Conservation (phyloP, 495 filamentous ascomycete genomes). For the Friedmanniomyces simplex region DNA sequence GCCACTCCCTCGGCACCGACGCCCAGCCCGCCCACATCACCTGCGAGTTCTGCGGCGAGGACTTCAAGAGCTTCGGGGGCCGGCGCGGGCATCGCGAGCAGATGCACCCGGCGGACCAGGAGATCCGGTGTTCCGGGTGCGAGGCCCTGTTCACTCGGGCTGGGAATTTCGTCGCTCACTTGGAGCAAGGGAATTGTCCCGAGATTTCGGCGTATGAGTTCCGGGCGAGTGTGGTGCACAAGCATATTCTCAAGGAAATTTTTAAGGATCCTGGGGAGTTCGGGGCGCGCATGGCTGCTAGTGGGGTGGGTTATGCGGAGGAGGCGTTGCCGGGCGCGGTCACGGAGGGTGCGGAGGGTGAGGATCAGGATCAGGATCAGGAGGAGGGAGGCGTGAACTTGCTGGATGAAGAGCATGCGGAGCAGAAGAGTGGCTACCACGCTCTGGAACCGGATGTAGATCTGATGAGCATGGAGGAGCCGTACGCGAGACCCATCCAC, state of each 20-base stretch:
- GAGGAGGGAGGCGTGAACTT: constrained; percentile 20
- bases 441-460: background rate
- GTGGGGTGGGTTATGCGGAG: background rate
- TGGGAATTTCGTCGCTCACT: constrained; percentile 38
- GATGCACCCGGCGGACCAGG: constrained; percentile 32
- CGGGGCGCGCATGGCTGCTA: background rate
- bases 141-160: constrained; percentile 35
- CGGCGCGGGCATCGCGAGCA: constrained; percentile 37
- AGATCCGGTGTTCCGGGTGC: constrained; percentile 41
- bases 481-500: background rate
- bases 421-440: background rate
- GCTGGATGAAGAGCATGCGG: background rate
- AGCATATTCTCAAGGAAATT: constrained; percentile 29
- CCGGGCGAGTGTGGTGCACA: constrained; percentile 32
- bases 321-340: constrained; percentile 12
- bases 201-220: constrained; percentile 28
- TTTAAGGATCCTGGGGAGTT: constrained; percentile 10
- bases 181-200: constrained; percentile 40
- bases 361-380: constrained; percentile 17
- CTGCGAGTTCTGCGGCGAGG: constrained; percentile 43
- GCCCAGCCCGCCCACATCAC: constrained; percentile 36
- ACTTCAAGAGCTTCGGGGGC: constrained; percentile 40
- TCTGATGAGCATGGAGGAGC: background rate
- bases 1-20: constrained; percentile 14
- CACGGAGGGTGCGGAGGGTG: background rate